A percentile compares a stretch with the other conserved stretches of the same genome.
Conservation (phyloP, 2,329 filamentous ascomycete species). For the Penicillium sp. region DNA sequence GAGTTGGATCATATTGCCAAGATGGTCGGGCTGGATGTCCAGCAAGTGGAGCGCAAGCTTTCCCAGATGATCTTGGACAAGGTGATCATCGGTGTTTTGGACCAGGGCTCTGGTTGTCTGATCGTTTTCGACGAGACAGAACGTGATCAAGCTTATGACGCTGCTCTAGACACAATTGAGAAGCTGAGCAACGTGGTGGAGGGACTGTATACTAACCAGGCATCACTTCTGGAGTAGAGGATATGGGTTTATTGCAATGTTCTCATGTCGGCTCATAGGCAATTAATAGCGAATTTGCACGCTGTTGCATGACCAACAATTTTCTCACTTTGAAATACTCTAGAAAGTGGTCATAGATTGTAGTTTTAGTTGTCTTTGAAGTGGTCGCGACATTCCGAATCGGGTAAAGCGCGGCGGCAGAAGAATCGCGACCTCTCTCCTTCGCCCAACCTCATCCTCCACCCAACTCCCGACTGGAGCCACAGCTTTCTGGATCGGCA, state of each 20-base stretch:
- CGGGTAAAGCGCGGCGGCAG: slow-evolving; percentile 36
- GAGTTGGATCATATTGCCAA: slow-evolving; percentile 96
- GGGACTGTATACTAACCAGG: slow-evolving; percentile 96
- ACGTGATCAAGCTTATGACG: slow-evolving; percentile 89
- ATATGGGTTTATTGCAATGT: slow-evolving; percentile 26
- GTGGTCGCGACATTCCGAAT: slow-evolving; percentile 28
- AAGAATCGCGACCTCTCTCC: slow-evolving; percentile 35
- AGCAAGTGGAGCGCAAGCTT: slow-evolving; percentile 96
- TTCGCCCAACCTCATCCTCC: slow-evolving; percentile 22
- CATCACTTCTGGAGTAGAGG: slow-evolving; percentile 79
- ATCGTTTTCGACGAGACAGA: slow-evolving; percentile 96
- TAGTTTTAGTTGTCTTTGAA: neutral
- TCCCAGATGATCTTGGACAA: slow-evolving; percentile 99
- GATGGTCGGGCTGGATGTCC: slow-evolving; percentile 94
- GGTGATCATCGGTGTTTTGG: slow-evolving; percentile 94
- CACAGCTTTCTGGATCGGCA: slow-evolving; percentile 16
- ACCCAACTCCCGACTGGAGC: slow-evolving; percentile 15
- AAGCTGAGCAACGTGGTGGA: slow-evolving; percentile 97
- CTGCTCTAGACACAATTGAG: slow-evolving; percentile 89
- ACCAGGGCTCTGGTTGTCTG: slow-evolving; percentile 95
- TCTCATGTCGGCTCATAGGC: slow-evolving; percentile 21
- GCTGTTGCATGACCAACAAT: slow-evolving; percentile 1
- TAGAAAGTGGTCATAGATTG: neutral
- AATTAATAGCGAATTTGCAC: slow-evolving; percentile 19
- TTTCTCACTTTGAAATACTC: neutral